Base-by-base conservation (phyloP, 2,329 filamentous ascomycete species). In the Fusarium sororula region DNA sequence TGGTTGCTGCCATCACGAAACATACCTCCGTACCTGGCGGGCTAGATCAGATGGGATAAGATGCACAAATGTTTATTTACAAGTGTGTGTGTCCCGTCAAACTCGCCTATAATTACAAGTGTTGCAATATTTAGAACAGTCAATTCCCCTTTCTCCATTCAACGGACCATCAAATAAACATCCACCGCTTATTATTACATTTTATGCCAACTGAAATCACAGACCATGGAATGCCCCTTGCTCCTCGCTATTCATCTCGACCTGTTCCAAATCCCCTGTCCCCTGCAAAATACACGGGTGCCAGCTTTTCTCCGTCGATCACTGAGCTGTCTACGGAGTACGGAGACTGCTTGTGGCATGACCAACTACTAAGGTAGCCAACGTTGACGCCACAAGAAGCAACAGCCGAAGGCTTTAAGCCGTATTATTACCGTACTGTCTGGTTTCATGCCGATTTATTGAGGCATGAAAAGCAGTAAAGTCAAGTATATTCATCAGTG, bases 101-200 rank as follows among this genome's bases (percentile, higher is more conserved):
- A 55, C 38, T 54, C 30, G 24, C 37, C 39, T 60, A 68, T 45
- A 56, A 50, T 20, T 53, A 28, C 11, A 51, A 39, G 54, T 28
- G 41, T 38, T 47, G 38, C 15, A 48, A 28, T 41, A 38, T 48
- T 47, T 45, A 57, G 48, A 51, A 35, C 47, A 32, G 48, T 32
- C 61, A 68, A 57, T 63, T 57, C 62, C 62, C 62, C 56, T 63
- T 71, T 45, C 42, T 60, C 41, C 38, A 38, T 58, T 66, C 41
- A 62, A 63, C 63, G 62, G 44, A 50, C 28, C 64, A 30, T 60
- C 26, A 39, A 54, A 58, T 41, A 45, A 54, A 61, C 61, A 67
- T 66, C 67, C 73, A 70, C 66, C 55, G 51, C 63, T 70, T 64
- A 72, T 72, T 64, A 74, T 76, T 76, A 63, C 69, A 68, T 65